Conservation (phyloP, 2,329 filamentous ascomycete genomes). For the Ophiosphaerella herpotricha region DNA sequence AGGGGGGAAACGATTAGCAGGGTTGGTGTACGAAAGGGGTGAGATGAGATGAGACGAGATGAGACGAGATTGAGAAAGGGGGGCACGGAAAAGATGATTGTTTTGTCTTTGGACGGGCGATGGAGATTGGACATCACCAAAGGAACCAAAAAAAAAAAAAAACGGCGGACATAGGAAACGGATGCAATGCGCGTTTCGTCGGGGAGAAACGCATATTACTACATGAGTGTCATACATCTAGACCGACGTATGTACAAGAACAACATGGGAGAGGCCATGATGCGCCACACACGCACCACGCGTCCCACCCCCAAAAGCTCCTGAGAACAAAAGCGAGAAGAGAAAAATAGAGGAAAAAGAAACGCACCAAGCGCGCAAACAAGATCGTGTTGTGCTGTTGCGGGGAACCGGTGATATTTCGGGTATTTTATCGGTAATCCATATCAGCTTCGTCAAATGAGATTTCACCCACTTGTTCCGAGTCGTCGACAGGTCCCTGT, state of each 20-base stretch:
- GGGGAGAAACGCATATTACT: conserved; percentile 34
- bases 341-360: conserved; percentile 25
- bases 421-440: conserved; percentile 57
- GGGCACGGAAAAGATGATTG: no score
- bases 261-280: conserved; percentile 10
- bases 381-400: conserved; percentile 34
- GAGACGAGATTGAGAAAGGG: neutral
- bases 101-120: no score
- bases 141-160: conserved; percentile 9
- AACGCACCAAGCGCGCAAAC: conserved; percentile 47
- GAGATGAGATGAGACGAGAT: conserved; percentile 2
- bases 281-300: neutral
- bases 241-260: conserved; percentile 33
- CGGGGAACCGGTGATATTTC: conserved; percentile 15
- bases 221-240: conserved; percentile 32
- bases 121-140: neutral
- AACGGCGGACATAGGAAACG: conserved; percentile 15
- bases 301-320: neutral
- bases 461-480: conserved; percentile 70
- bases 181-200: conserved; percentile 7
- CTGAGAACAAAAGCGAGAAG: conserved; percentile 8
- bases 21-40: conserved; percentile 51
- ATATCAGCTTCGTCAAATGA: conserved; percentile 66
- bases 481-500: conserved; percentile 54
- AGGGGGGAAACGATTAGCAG: conserved; percentile 4